Evolutionary conservation across 768 basidiomycete species (phyloP), one percentile per base, ranked within the genome.

Genomic region (Tylopilus rubrobrunneus): DNA sequence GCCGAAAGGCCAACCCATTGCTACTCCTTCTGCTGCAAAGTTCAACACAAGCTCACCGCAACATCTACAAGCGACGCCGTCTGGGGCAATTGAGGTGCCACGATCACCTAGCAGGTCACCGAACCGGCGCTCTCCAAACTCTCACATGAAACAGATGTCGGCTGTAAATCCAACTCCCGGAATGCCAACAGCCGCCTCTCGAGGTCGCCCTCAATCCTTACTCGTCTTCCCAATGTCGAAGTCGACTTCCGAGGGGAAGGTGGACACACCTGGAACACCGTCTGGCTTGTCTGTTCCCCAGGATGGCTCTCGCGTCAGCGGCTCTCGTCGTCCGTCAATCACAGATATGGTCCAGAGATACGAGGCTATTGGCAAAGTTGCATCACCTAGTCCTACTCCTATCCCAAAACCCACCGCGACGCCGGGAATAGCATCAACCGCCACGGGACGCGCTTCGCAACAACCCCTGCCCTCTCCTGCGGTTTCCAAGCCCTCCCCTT

Each of bases 291-390:
- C 73, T 41, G 78, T 82, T 19, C 78, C 84, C 2, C 75, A 74
- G 45, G 77, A 79, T 4, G 76, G 68, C 41, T 69, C 75, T 34
- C 77, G 77, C 31, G 67, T 70, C 2, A 59, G 67, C 7, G 62
- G 59, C 11, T 0, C 66, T 8, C 80, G 90, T 19, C 78, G 89
- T 49, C 86, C 85, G 5, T 92, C 91, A 0, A 92, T 92, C 61
- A 84, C 89, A 39, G 83, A 92, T 63, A 91, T 92, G 82, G 91
- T 92, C 25, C 87, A 89, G 59, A 81, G 76, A 43, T 93, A 85
- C 66, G 91, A 93, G 67, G 81, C 83, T 7, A 83, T 92, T 51
- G 57, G 61, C 23, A 75, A 72, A 56, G 59, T 72, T 21, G 53
- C 68, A 28, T 57, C 67, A 5, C 47, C 71, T 10, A 51, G 67